A percentile compares a stretch with the other conserved stretches of the same genome.
phyloP scores from a whole-genome alignment of 2,329 filamentous ascomycete species.

The Boeremia lycopersici region DNA sequence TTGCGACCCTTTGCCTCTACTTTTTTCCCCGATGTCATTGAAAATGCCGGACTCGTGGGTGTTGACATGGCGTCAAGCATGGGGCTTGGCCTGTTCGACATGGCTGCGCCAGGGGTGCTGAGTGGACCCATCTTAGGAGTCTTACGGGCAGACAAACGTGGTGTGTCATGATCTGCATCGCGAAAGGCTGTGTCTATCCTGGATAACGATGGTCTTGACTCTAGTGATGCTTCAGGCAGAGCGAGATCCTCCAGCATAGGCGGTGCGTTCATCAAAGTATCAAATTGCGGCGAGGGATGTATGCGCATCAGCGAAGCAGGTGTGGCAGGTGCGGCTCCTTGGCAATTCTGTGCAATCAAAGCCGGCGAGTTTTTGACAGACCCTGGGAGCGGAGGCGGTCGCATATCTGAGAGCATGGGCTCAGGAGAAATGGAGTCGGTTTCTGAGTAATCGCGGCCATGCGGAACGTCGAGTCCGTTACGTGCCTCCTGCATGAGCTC shows the following conservation, averaged over 20 bases:
- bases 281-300: slow-evolving; percentile 46
- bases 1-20: slow-evolving; percentile 37
- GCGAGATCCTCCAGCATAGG: slow-evolving; percentile 64
- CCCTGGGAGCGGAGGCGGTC: slow-evolving; percentile 67
- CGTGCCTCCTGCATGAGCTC: slow-evolving; percentile 48
- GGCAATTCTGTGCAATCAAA: slow-evolving; percentile 57
- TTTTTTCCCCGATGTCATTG: slow-evolving; percentile 36
- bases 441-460: slow-evolving; percentile 50
- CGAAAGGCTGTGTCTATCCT: slow-evolving; percentile 58
- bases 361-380: slow-evolving; percentile 72
- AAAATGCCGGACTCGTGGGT: slow-evolving; percentile 51
- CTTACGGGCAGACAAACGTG: slow-evolving; percentile 67
- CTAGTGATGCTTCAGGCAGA: slow-evolving; percentile 71
- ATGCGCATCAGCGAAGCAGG: slow-evolving; percentile 81
- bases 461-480: slow-evolving; percentile 30
- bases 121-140: slow-evolving; percentile 69
- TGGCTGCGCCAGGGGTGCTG: slow-evolving; percentile 52
- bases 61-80: slow-evolving; percentile 60
- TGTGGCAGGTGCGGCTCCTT: slow-evolving; percentile 62
- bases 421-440: slow-evolving; percentile 59
- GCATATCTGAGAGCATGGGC: slow-evolving; percentile 56
- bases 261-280: slow-evolving; percentile 26
- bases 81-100: slow-evolving; percentile 53
- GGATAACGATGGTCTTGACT: slow-evolving; percentile 53
- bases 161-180: slow-evolving; percentile 59